Base-by-base conservation (phyloP, 2,329 filamentous ascomycete genomes). In the Fusarium pininemorale region DNA sequence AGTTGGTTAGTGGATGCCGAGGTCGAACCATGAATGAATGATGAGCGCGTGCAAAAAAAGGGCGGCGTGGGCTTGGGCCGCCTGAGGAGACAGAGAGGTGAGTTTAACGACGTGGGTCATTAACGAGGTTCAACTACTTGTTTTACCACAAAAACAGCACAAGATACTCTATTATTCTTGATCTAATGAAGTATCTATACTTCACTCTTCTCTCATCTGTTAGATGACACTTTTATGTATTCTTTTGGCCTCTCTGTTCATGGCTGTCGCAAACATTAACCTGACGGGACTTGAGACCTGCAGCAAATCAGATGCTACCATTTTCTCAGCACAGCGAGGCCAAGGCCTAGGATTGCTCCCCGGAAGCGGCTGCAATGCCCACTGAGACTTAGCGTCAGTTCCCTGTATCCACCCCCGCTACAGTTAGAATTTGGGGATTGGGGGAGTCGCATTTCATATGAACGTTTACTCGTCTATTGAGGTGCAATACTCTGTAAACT, bases 281-380 rank as follows among this genome's bases (percentile, higher is more conserved):
- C 63, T 61, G 66, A 26, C 61, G 48, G 53, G 57, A 59, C 66
- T 71, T 42, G 44, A 20, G 22, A 47, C 44, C 24, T 11, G 26
- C n/a, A 32, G 61, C 76, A 78, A 78, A 78, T 78, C 77, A 78
- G 72, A 74, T 70, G 72, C 66, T 64, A 48, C 74, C 63, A 42
- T 76, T 78, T 78, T 71, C 77, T 78, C 77, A 78, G 77, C 77
- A 78, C 11, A 26, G 24, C 65, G 45, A 13, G 42, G 55, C 55
- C 41, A 58, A 50, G 41, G 66, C 26, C 56, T 32, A 70, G 71
- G 56, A 63, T 69, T 71, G 50, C 44, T 70, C 62, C 71, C 74
- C 75, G 71, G 75, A 76, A 73, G 58, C 73, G 70, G 75, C 66
- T 63, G 42, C 55, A 44, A 57, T 69, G 69, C 58, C 71, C 71